Percentiles rank a stretch among this genome's conserved stretches.
Conservation (phyloP, 106 monocot species). For the Ottelia alismoides region DNA sequence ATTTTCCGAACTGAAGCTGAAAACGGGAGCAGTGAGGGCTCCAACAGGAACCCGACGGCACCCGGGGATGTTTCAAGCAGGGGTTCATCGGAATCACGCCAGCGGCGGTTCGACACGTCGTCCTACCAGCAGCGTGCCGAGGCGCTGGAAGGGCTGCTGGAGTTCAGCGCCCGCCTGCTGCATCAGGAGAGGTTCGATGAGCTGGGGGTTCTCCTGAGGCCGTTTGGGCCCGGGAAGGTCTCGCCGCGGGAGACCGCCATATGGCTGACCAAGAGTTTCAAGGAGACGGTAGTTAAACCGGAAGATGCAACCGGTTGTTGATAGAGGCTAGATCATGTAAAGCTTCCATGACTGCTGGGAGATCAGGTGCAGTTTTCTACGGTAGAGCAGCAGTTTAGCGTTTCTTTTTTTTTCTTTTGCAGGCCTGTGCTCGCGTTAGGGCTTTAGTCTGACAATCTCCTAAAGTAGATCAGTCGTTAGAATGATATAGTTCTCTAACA, state of each 20-base stretch:
- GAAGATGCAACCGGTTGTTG: no score
- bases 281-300: slow-evolving; percentile 26
- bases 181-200: slow-evolving; percentile 71
- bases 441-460: no score
- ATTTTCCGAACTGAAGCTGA: slow-evolving; percentile 35
- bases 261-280: slow-evolving; percentile 80
- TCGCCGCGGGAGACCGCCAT: slow-evolving; percentile 82
- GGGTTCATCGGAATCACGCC: slow-evolving; percentile 40
- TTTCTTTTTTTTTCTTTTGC: no score
- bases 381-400: no score
- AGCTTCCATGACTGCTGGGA: no score
- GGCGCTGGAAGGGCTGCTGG: slow-evolving; percentile 68
- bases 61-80: slow-evolving; percentile 42
- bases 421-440: no score
- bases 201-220: slow-evolving; percentile 51
- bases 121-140: slow-evolving; percentile 74
- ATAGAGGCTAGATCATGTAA: no score
- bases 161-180: slow-evolving; percentile 62
- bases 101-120: slow-evolving; percentile 54
- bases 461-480: no score
- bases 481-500: no score
- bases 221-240: slow-evolving; percentile 69
- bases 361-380: no score
- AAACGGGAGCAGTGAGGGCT: slow-evolving; percentile 38
- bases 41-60: slow-evolving; percentile 26